phyloP scores from a whole-genome alignment of 2,329 filamentous ascomycete genomes.

The Emmonsiellopsis sp. region DNA sequence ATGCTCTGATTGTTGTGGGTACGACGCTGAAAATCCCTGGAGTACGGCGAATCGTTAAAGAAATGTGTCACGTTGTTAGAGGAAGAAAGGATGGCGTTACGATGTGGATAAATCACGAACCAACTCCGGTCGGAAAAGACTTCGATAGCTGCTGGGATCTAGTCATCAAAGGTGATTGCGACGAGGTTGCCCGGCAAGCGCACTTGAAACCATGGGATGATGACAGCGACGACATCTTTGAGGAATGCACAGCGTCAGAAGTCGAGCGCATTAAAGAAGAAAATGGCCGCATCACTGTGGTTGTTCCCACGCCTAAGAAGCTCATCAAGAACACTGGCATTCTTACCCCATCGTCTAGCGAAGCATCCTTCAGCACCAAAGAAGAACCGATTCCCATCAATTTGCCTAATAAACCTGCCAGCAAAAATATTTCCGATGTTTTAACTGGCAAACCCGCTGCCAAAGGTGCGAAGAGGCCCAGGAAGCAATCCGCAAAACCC shows the following conservation, averaged over 20 bases:
- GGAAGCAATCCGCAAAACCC: constrained; percentile 1
- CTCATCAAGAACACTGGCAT: constrained; percentile 24
- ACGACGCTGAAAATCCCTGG: constrained; percentile 94
- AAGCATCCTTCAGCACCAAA: constrained; percentile 16
- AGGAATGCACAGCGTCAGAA: constrained; percentile 37
- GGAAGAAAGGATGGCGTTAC: constrained; percentile 69
- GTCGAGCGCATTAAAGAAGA: constrained; percentile 33
- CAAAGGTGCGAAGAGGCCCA: constrained; percentile 4
- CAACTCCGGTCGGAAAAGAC: constrained; percentile 70
- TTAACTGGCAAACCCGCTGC: constrained; percentile 20
- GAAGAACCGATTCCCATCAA: constrained; percentile 12
- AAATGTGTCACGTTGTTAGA: constrained; percentile 81
- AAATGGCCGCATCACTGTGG: constrained; percentile 29
- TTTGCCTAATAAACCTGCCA: not conserved
- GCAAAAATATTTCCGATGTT: constrained; percentile 4
- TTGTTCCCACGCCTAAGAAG: constrained; percentile 32
- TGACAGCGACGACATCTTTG: constrained; percentile 27
- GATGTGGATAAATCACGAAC: constrained; percentile 88
- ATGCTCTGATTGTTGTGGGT: constrained; percentile 88
- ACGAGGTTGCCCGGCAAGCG: constrained; percentile 70
- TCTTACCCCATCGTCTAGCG: constrained; percentile 35
- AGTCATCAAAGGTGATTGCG: constrained; percentile 76
- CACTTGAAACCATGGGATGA: constrained; percentile 53
- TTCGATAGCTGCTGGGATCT: constrained; percentile 92
- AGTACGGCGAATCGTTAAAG: constrained; percentile 77